A percentile compares a stretch with the other conserved stretches of the same genome.
These are phyloP conservation scores for Penicillium rolfsii DNA, from an alignment of 2,329 filamentous ascomycete species.

Conservation along the genomic window DNA sequence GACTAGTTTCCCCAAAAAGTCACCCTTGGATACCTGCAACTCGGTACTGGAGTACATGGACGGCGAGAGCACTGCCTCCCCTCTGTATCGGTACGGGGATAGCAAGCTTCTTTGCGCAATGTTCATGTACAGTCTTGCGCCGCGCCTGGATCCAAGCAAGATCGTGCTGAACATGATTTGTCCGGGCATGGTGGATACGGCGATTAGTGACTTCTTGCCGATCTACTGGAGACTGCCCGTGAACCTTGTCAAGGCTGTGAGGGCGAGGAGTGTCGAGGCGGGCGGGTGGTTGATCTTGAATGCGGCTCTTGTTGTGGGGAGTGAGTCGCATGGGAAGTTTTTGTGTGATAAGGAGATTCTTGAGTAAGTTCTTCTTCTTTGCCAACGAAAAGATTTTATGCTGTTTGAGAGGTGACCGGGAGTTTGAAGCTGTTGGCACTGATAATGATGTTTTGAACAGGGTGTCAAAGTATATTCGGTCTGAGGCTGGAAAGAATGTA, in stretches of 20 bases:
- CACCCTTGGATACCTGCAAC: slow-evolving; percentile 5
- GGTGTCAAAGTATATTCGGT: slow-evolving; percentile 20
- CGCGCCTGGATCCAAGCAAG: slow-evolving; percentile 22
- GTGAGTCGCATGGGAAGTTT: slow-evolving; percentile 29
- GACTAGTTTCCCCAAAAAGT: slow-evolving; percentile 17
- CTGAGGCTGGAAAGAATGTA: slow-evolving; percentile 21
- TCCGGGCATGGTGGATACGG: slow-evolving; percentile 31
- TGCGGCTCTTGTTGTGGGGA: slow-evolving; percentile 25
- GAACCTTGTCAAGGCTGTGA: slow-evolving; percentile 15
- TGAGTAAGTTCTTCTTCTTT: slow-evolving; percentile 23
- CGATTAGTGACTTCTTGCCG: slow-evolving; percentile 24
- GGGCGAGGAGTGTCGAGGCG: slow-evolving; percentile 20
- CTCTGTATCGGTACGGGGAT: slow-evolving; percentile 21
- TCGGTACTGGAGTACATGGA: slow-evolving; percentile 21
- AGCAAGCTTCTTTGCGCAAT: slow-evolving; percentile 29
- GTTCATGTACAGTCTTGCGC: slow-evolving; percentile 31
- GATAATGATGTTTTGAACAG: slow-evolving; percentile 8
- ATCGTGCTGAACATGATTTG: slow-evolving; percentile 35
- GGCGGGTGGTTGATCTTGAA: slow-evolving; percentile 27
- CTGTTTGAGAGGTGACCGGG: background rate
- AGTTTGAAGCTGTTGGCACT: background rate
- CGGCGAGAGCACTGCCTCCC: slow-evolving; percentile 5
- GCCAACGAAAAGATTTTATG: no score
- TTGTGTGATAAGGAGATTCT: slow-evolving; percentile 25
- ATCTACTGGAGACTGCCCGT: slow-evolving; percentile 21